Percentiles rank a stretch among this genome's conserved stretches.
Conservation (phyloP, 2,329 filamentous ascomycete genomes). For the Aureobasidium sp. region DNA sequence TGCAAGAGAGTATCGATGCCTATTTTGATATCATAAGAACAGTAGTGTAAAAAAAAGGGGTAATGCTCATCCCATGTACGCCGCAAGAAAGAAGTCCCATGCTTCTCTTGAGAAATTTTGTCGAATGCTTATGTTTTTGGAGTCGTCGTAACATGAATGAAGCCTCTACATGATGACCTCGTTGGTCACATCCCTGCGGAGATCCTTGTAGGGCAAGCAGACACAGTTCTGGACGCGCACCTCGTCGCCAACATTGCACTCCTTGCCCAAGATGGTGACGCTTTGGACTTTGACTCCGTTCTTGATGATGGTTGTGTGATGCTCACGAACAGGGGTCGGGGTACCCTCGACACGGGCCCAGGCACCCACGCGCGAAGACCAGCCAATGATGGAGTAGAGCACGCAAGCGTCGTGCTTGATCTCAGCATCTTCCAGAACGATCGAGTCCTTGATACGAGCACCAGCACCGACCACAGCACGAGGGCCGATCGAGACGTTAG, state of each 20-base stretch:
- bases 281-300: constrained; percentile 98
- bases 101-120: not conserved
- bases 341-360: constrained; percentile 98
- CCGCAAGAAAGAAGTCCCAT: not conserved
- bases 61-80: not conserved
- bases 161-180: constrained; percentile 77
- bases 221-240: constrained; percentile 96
- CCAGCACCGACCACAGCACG: constrained; percentile 77
- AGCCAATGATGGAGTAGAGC: constrained; percentile 92
- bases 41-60: not conserved
- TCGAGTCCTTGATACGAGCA: constrained; percentile 87
- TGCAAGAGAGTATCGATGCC: not conserved
- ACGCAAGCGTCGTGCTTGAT: constrained; percentile 96
- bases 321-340: constrained; percentile 76
- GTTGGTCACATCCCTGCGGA: constrained; percentile 86
- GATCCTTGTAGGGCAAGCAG: constrained; percentile 93
- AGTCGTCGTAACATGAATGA: not conserved
- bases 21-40: constrained; percentile 9
- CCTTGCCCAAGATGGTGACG: constrained; percentile 94
- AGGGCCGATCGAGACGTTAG: constrained; percentile 94
- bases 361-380: constrained; percentile 92
- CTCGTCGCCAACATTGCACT: constrained; percentile 89
- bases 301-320: constrained; percentile 92
- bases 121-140: not conserved
- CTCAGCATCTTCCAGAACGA: constrained; percentile 89